Evolutionary conservation across 441 rosid genomes (phyloP).

Genomic region (Jatropha multifida): DNA sequence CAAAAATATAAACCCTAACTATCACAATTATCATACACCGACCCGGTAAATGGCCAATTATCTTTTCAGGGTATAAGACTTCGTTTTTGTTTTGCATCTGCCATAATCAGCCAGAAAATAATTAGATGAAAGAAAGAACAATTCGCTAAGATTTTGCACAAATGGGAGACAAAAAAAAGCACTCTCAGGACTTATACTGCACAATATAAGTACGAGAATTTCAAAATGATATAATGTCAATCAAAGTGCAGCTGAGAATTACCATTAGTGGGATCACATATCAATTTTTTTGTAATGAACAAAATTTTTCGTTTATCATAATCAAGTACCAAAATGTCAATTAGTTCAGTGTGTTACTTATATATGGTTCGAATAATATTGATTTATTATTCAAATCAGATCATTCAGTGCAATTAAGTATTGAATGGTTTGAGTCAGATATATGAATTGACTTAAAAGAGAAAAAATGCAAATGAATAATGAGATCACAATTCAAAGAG

Average conservation of each 20-base stretch:
- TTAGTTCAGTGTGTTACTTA: not conserved
- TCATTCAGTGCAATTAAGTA: not conserved
- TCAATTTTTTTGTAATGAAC: not conserved
- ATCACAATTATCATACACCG: conserved; percentile 18
- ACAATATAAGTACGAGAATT: not conserved
- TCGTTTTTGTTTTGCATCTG: conserved; percentile 33
- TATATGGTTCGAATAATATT: not conserved
- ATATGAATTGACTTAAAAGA: not conserved
- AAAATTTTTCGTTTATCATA: not conserved
- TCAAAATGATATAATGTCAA: not conserved
- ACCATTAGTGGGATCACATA: not conserved
- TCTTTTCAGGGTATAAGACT: conserved; percentile 24
- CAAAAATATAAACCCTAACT: conserved; percentile 2
- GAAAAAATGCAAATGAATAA: not conserved
- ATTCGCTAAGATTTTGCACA: not conserved
- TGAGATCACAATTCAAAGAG: not conserved
- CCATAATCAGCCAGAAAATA: conserved; percentile 17
- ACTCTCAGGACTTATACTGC: not conserved
- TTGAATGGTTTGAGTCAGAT: not conserved
- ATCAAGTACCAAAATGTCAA: not conserved
- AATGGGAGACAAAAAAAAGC: not conserved
- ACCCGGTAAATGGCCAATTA: conserved; percentile 36
- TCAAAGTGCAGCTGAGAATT: conserved; percentile 2
- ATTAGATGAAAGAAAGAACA: not conserved
- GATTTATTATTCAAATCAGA: not conserved